Evolutionary conservation across 371 early-diverging fungal species (phyloP).

Genomic region (Actinomortierella wolfii): DNA sequence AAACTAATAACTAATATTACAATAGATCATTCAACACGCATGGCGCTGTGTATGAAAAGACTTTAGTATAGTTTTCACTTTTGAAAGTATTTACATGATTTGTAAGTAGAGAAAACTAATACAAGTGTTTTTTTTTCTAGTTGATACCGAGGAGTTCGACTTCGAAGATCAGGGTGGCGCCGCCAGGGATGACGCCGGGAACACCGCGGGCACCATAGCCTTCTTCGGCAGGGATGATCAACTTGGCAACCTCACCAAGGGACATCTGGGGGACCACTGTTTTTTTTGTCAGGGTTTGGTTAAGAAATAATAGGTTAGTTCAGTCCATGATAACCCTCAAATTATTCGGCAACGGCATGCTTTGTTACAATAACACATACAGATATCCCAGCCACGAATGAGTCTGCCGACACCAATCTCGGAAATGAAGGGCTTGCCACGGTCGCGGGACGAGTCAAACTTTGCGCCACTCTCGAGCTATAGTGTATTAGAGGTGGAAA

Average conservation of each 20-base stretch:
- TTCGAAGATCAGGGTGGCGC: conserved; percentile 84
- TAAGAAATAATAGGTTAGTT: background rate
- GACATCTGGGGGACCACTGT: conserved; percentile 86
- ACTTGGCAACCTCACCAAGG: conserved; percentile 71
- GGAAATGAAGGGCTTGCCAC: conserved; percentile 77
- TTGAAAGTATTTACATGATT: too few species aligned
- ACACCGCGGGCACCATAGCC: conserved; percentile 75
- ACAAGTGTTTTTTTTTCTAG: conserved; percentile 55
- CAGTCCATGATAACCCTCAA: background rate
- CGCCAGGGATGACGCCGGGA: conserved; percentile 80
- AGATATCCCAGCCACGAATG: conserved; percentile 86
- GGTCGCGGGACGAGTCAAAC: conserved; percentile 91
- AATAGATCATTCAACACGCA: too few species aligned
- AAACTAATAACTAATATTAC: background rate
- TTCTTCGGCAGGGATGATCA: conserved; percentile 76
- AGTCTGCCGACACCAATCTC: conserved; percentile 92
- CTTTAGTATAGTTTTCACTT: background rate
- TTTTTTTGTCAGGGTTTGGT: background rate
- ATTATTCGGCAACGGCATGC: background rate
- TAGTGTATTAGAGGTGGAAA: background rate
- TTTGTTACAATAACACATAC: conserved; percentile 4
- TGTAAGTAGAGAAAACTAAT: too few species aligned
- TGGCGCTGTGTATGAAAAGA: too few species aligned
- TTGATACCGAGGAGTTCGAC: conserved; percentile 86
- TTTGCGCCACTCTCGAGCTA: conserved; percentile 67